Evolutionary conservation across 2,329 filamentous ascomycete genomes (phyloP).

Genomic region (Colletotrichum spinosum): DNA sequence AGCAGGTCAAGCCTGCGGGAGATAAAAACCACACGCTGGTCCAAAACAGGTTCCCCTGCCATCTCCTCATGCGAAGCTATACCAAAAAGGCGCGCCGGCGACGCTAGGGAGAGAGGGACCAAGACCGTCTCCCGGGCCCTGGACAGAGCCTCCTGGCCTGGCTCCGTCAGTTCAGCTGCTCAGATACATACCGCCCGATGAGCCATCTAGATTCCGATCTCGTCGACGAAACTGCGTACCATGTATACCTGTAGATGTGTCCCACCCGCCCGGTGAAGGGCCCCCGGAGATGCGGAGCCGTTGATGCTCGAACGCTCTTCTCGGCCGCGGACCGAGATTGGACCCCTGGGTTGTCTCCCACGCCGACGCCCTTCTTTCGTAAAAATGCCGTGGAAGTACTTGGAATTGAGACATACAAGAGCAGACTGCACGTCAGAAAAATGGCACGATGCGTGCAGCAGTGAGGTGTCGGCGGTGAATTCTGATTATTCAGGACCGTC

Average conservation of each 20-base stretch:
- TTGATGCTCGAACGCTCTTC: neutral
- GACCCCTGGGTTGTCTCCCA: neutral
- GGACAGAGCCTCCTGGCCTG: constrained; percentile 20
- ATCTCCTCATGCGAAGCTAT: too few species aligned
- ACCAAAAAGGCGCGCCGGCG: too few species aligned
- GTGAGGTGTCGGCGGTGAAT: constrained; percentile 7
- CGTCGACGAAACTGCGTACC: neutral
- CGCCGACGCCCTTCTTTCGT: neutral
- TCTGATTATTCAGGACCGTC: neutral
- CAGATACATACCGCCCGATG: constrained; percentile 10
- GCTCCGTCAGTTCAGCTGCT: too few species aligned
- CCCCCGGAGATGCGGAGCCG: too few species aligned
- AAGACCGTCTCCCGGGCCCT: too few species aligned
- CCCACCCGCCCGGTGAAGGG: too few species aligned
- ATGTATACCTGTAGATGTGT: too few species aligned
- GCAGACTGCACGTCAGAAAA: neutral
- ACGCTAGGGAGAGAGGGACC: too few species aligned
- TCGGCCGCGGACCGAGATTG: constrained; percentile 22
- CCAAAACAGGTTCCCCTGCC: too few species aligned
- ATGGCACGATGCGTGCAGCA: constrained; percentile 32
- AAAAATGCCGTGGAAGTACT: constrained; percentile 5
- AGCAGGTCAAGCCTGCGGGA: too few species aligned
- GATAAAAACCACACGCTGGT: too few species aligned
- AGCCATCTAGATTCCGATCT: constrained; percentile 29
- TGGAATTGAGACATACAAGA: constrained; percentile 8